Conservation (phyloP, 805 yeast genomes). For the Ogataea minuta region DNA sequence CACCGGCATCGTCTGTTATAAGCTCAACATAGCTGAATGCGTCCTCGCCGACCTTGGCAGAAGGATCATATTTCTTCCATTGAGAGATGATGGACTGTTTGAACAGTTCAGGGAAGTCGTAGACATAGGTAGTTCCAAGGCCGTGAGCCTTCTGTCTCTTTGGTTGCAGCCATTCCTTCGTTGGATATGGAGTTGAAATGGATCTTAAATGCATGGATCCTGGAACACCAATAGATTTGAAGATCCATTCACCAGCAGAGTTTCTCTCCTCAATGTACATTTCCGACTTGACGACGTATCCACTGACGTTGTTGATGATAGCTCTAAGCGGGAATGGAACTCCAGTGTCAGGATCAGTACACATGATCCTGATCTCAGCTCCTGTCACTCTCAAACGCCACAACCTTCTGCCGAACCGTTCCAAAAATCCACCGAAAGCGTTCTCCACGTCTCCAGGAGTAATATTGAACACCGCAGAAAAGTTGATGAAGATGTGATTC, state of each 20-base stretch:
- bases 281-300: slow-evolving; percentile 95
- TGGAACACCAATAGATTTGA: slow-evolving; percentile 91
- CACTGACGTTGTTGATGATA: slow-evolving; percentile 92
- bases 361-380: slow-evolving; percentile 95
- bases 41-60: slow-evolving; percentile 66
- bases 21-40: slow-evolving; percentile 78
- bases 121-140: slow-evolving; percentile 97
- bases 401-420: slow-evolving; percentile 93
- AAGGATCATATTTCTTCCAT: slow-evolving; percentile 71
- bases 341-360: slow-evolving; percentile 85
- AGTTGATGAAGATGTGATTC: slow-evolving; percentile 96
- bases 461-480: slow-evolving; percentile 92
- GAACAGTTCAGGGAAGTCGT: slow-evolving; percentile 98
- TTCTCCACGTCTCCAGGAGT: slow-evolving; percentile 95
- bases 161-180: slow-evolving; percentile 97
- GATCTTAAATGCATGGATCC: slow-evolving; percentile 98
- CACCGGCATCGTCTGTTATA: slow-evolving; percentile 77
- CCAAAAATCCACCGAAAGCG: slow-evolving; percentile 96
- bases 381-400: slow-evolving; percentile 97
- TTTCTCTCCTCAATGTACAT: slow-evolving; percentile 92
- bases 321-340: slow-evolving; percentile 95
- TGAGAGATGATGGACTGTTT: slow-evolving; percentile 83
- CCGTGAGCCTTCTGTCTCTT: slow-evolving; percentile 97
- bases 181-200: slow-evolving; percentile 94
- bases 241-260: slow-evolving; percentile 92